Percentiles rank a stretch among this genome's conserved stretches.
These are phyloP conservation scores for Ophiostoma angusticollis DNA, from an alignment of 2,329 filamentous ascomycete species.

Conservation along the genomic window DNA sequence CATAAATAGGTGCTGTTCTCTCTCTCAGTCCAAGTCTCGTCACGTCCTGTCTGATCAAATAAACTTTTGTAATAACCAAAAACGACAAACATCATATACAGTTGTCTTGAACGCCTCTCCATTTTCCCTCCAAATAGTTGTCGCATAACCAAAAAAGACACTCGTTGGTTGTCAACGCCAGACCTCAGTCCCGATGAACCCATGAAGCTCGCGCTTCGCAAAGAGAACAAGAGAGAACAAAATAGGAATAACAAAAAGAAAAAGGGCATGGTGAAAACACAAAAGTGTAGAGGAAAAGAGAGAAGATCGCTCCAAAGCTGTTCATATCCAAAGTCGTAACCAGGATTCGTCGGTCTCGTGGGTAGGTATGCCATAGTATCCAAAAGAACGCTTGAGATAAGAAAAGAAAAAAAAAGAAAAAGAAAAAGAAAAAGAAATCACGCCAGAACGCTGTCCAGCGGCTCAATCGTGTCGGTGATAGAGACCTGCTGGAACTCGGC, in stretches of 20 bases:
- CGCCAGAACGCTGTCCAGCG: slow-evolving; percentile 18
- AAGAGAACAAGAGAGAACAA: not conserved
- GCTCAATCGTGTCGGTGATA: slow-evolving; percentile 28
- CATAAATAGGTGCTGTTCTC: too few relatives aligned
- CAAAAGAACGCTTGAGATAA: slow-evolving; percentile 2
- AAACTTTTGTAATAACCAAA: too few relatives aligned
- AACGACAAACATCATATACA: too few relatives aligned
- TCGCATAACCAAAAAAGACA: not conserved
- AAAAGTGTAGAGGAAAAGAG: not conserved
- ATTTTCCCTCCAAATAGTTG: too few relatives aligned
- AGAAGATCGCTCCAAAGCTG: not conserved
- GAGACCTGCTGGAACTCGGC: slow-evolving; percentile 19
- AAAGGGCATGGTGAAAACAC: not conserved
- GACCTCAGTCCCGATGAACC: too few relatives aligned
- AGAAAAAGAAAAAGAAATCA: slow-evolving; percentile 1
- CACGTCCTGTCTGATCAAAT: too few relatives aligned
- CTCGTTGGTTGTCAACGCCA: too few relatives aligned
- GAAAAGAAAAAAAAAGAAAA: not conserved
- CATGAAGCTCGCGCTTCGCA: not conserved
- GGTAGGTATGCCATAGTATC: not conserved
- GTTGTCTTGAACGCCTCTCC: too few relatives aligned
- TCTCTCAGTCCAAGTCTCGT: too few relatives aligned
- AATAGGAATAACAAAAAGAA: not conserved
- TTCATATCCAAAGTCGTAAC: not conserved
- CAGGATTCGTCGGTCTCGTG: not conserved